These are phyloP conservation scores for Suillus bovinus DNA, from an alignment of 768 basidiomycete species.

Conservation along the genomic window DNA sequence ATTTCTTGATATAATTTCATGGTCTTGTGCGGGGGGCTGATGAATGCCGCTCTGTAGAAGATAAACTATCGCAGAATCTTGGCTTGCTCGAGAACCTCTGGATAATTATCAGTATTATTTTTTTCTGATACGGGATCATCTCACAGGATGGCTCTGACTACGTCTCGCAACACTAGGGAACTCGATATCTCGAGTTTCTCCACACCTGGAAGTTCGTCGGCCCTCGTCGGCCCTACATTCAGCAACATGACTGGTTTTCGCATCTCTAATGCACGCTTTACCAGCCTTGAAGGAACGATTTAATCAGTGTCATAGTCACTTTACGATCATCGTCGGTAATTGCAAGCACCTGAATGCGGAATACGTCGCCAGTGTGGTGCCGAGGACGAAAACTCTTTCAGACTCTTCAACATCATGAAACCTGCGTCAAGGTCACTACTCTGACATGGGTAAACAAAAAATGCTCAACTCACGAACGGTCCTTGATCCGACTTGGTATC, in stretches of 20 bases:
- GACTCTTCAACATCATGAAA: constrained; percentile 56
- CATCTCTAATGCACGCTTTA: constrained; percentile 76
- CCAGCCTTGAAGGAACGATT: constrained; percentile 48
- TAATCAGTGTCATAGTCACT: constrained; percentile 6
- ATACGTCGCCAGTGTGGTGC: constrained; percentile 92
- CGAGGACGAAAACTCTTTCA: constrained; percentile 76
- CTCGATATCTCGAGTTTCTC: constrained; percentile 80
- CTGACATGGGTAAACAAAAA: neutral
- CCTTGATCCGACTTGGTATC: constrained; percentile 62
- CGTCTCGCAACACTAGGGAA: constrained; percentile 71
- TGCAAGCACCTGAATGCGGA: constrained; percentile 75
- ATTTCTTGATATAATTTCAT: constrained; percentile 24
- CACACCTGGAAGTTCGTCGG: constrained; percentile 65
- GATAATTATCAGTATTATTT: constrained; percentile 7
- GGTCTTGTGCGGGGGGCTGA: constrained; percentile 46
- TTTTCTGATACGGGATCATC: constrained; percentile 28
- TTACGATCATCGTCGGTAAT: neutral
- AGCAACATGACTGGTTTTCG: constrained; percentile 79
- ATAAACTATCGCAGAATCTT: constrained; percentile 46
- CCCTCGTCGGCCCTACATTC: constrained; percentile 88
- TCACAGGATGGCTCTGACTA: constrained; percentile 60
- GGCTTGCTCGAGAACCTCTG: constrained; percentile 47
- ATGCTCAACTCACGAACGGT: constrained; percentile 60
- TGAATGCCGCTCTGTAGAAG: constrained; percentile 63
- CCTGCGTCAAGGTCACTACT: constrained; percentile 35